Percentiles rank a stretch among this genome's conserved stretches.
Conservation (phyloP, 225 moss, liverwort and hornwort species). For the Sphagnum tenellum region DNA sequence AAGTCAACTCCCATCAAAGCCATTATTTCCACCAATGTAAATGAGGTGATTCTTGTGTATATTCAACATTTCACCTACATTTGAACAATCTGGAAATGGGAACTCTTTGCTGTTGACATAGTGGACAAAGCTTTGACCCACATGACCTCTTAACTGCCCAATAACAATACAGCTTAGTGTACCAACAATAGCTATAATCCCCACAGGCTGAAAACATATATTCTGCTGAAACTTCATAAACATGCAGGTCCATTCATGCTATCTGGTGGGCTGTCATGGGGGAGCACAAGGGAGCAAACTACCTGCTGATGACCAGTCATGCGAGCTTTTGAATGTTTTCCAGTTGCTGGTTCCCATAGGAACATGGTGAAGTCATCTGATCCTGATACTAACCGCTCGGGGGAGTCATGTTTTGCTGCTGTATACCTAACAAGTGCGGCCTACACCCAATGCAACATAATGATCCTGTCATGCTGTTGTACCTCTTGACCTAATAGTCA, state of each 20-base stretch:
- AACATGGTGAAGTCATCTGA: slow-evolving; percentile 99
- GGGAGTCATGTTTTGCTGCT: slow-evolving; percentile 58
- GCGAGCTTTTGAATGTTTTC: slow-evolving; percentile 71
- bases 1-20: too few relatives aligned
- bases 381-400: slow-evolving; percentile 88
- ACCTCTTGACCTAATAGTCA: not conserved
- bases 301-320: slow-evolving; percentile 97
- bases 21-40: too few relatives aligned
- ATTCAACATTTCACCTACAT: too few relatives aligned
- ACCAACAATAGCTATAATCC: not conserved
- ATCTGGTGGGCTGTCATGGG: too few relatives aligned
- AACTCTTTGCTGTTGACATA: too few relatives aligned
- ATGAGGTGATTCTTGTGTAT: too few relatives aligned
- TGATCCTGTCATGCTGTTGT: slow-evolving; percentile 2
- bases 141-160: too few relatives aligned
- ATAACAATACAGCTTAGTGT: not conserved
- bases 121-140: too few relatives aligned
- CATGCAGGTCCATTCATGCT: too few relatives aligned
- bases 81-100: too few relatives aligned
- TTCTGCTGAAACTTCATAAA: too few relatives aligned
- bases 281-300: not conserved
- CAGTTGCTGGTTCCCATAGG: slow-evolving; percentile 90
- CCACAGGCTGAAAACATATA: too few relatives aligned
- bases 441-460: slow-evolving; percentile 32
- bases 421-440: slow-evolving; percentile 68